Evolutionary conservation across 2,329 filamentous ascomycete species (phyloP), one percentile per base, ranked within the genome.

Genomic region (Diaporthe sp.): DNA sequence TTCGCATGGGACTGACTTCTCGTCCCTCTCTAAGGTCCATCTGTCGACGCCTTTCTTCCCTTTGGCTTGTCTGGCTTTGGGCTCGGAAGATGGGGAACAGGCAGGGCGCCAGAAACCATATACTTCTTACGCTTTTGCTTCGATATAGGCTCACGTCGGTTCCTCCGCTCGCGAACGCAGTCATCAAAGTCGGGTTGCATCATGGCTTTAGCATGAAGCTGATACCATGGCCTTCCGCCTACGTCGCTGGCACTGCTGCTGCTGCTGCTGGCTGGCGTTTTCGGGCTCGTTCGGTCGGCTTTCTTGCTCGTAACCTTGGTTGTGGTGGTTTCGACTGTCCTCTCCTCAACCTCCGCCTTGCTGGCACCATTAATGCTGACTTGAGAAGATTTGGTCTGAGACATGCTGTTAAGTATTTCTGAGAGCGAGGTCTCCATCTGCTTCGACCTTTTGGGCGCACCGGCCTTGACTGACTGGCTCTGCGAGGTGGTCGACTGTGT

Each of bases 111-210:
- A 38, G 47, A 58, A 25, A 76, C 67, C 7, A 54, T 19, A 22
- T 68, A 71, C 10, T 61, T 30, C 13, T 17, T 19, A 9, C n/a
- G 40, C 45, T 40, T 64, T 25, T 60, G 17, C 28, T 58, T 70
- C 25, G n/a, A 40, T 3, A 40, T 61, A 22, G 30, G 71, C 57
- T 35, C 22, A 60, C 57, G 35, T 54, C 57, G 35, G 45, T 40
- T 25, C 10, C 10, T 52, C 42, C 55, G 50, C 12, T 72, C 52
- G 57, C 33, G 33, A 19, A 76, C 74, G n/a, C 12, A 38, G 28
- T 76, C 74, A n/a, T 76, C 58, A 33, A 76, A 76, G 25, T 72
- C 72, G 17, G 67, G 60, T 6, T 70, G 50, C 30, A 72, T 33
- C 72, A 69, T 72, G 50, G 72, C 72, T 38, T 58, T 76, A 33